Conservation (phyloP, 179 eudicot species). For the Nepenthes alata region DNA sequence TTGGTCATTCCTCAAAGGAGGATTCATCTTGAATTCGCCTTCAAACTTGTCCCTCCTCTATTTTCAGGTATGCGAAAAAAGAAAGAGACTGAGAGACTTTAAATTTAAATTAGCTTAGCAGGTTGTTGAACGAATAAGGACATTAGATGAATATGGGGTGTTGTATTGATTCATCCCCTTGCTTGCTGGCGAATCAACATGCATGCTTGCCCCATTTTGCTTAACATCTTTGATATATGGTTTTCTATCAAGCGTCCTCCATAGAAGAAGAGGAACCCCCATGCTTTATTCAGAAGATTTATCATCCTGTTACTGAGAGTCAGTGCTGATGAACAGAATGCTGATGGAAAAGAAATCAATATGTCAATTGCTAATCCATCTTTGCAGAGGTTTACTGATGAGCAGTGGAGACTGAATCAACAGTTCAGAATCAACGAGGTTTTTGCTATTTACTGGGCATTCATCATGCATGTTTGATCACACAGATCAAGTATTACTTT, state of each 20-base stretch:
- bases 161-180: no score
- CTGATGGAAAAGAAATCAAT: constrained; percentile 26
- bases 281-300: not conserved
- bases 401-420: constrained; percentile 74
- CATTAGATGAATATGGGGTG: no score
- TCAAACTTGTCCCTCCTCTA: constrained; percentile 36
- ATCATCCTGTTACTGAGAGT: not conserved
- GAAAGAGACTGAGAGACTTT: not conserved
- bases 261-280: no score
- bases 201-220: not conserved
- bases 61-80: constrained; percentile 35
- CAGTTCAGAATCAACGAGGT: constrained; percentile 46
- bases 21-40: constrained; percentile 47
- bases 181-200: not conserved
- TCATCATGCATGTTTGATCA: not conserved
- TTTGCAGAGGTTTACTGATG: constrained; percentile 62
- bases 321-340: constrained; percentile 23
- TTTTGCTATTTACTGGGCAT: not conserved
- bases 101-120: no score
- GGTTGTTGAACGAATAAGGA: no score
- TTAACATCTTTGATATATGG: not conserved
- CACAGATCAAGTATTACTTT: no score
- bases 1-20: constrained; percentile 96
- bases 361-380: constrained; percentile 56
- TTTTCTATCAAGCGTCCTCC: not conserved